Evolutionary conservation across 2,329 filamentous ascomycete species (phyloP).

Genomic region (Spiromastix sp.): DNA sequence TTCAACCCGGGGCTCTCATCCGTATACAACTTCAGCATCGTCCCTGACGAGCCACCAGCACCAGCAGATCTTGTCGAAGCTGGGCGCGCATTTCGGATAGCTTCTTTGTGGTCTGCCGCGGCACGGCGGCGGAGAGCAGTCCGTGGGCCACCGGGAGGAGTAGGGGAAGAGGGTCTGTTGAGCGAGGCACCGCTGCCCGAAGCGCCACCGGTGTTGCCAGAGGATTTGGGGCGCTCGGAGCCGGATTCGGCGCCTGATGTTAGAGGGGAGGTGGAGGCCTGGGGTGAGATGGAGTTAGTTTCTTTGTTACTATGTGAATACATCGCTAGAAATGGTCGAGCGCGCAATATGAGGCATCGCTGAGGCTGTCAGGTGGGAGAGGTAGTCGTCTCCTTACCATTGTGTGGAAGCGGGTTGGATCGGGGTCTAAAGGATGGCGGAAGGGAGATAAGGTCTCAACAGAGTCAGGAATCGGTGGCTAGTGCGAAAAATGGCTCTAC

Average conservation of each 20-base stretch:
- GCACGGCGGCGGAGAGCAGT: constrained; percentile 92
- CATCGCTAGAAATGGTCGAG: not conserved
- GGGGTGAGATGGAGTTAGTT: too few relatives aligned
- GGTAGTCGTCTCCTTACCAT: constrained; percentile 7
- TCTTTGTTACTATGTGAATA: too few relatives aligned
- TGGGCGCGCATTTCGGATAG: constrained; percentile 85
- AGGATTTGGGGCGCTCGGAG: constrained; percentile 37
- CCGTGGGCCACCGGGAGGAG: constrained; percentile 84
- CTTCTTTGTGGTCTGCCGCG: constrained; percentile 94
- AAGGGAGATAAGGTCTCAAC: not conserved
- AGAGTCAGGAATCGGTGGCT: too few relatives aligned
- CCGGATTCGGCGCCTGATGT: constrained; percentile 37
- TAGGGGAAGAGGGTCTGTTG: constrained; percentile 73
- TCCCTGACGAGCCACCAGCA: constrained; percentile 91
- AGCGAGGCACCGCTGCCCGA: constrained; percentile 58
- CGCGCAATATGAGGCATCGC: not conserved
- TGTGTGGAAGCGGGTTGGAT: constrained; percentile 1
- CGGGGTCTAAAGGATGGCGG: not conserved
- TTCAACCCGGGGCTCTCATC: constrained; percentile 96
- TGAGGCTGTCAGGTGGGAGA: not conserved
- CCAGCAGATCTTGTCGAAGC: constrained; percentile 88
- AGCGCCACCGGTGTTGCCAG: constrained; percentile 45
- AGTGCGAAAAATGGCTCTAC: too few relatives aligned
- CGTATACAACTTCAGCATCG: constrained; percentile 98
- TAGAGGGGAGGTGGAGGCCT: constrained; percentile 34